Conservation (phyloP, 768 basidiomycete genomes). For the Lactarius evosmus region DNA sequence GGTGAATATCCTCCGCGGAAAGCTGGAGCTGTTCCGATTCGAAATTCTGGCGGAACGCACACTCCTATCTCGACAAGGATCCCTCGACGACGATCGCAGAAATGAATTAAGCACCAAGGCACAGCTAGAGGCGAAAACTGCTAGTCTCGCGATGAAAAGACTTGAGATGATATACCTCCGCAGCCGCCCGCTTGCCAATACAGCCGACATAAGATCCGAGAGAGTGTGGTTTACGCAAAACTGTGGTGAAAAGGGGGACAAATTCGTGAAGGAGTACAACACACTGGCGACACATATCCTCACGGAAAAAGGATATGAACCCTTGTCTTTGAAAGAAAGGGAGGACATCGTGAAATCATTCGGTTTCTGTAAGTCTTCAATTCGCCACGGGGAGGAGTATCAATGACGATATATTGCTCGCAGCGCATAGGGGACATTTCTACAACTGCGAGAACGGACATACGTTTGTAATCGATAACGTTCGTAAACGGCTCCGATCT, state of each 20-base stretch:
- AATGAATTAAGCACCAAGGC: not conserved
- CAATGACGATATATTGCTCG: not conserved
- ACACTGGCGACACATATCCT: constrained; percentile 27
- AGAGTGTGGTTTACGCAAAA: constrained; percentile 33
- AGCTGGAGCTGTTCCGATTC: constrained; percentile 34
- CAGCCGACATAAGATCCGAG: constrained; percentile 26
- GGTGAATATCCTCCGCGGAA: constrained; percentile 29
- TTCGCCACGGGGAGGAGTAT: not conserved
- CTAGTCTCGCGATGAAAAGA: not conserved
- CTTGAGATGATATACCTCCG: constrained; percentile 28
- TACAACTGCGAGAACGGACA: constrained; percentile 52
- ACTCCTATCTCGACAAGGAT: constrained; percentile 8
- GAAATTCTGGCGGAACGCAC: constrained; percentile 22
- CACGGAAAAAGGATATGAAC: constrained; percentile 28
- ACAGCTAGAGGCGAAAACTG: not conserved
- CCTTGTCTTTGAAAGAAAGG: constrained; percentile 31
- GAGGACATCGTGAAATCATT: constrained; percentile 33
- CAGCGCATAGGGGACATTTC: constrained; percentile 35
- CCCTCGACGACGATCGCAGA: not conserved
- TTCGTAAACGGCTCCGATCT: constrained; percentile 30
- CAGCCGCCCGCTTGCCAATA: constrained; percentile 25
- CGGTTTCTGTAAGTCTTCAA: constrained; percentile 29
- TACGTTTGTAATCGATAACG: constrained; percentile 56
- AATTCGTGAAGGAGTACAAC: constrained; percentile 29
- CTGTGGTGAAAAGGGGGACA: constrained; percentile 28